Percentiles rank a stretch among this genome's conserved stretches.
phyloP scores from a whole-genome alignment of 2,329 filamentous ascomycete species.

The Pseudogymnoascus pannorum region DNA sequence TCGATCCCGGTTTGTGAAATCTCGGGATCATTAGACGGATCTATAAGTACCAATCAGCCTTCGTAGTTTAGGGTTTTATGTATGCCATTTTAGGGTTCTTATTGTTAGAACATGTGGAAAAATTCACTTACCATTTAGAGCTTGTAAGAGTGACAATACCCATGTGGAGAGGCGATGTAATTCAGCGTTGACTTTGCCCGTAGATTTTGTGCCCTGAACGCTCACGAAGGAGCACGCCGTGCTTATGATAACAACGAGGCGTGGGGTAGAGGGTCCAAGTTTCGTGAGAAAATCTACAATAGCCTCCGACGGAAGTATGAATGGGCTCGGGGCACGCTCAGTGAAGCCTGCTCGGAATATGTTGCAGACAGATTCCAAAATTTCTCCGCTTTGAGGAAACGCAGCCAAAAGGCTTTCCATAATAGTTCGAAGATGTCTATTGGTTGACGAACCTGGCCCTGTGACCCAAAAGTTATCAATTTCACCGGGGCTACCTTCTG shows the following conservation, averaged over 20 bases:
- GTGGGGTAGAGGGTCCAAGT: conserved; percentile 51
- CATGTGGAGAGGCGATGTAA: conserved; percentile 51
- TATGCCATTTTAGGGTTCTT: background rate
- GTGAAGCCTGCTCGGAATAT: conserved; percentile 69
- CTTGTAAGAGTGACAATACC: conserved; percentile 54
- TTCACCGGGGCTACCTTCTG: conserved; percentile 33
- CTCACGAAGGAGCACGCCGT: conserved; percentile 65
- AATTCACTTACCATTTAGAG: conserved; percentile 46
- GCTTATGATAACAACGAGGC: conserved; percentile 61
- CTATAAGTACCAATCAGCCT: conserved; percentile 24
- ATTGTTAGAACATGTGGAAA: background rate
- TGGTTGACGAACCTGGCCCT: conserved; percentile 41
- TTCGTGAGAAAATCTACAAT: conserved; percentile 61
- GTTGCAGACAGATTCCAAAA: conserved; percentile 63
- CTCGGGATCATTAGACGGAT: conserved; percentile 59
- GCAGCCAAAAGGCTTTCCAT: conserved; percentile 42
- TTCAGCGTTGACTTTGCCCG: conserved; percentile 39
- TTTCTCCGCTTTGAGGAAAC: conserved; percentile 56
- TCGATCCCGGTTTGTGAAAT: conserved; percentile 68
- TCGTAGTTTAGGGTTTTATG: background rate
- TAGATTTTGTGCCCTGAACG: conserved; percentile 43
- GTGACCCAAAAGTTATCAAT: conserved; percentile 41
- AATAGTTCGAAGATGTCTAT: conserved; percentile 44
- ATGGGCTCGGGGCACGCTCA: conserved; percentile 66
- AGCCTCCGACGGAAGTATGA: conserved; percentile 61